A percentile compares a stretch with the other conserved stretches of the same genome.
These are phyloP conservation scores for Pugionium dolabratum DNA, from an alignment of 345 rosid species.

Conservation along the genomic window DNA sequence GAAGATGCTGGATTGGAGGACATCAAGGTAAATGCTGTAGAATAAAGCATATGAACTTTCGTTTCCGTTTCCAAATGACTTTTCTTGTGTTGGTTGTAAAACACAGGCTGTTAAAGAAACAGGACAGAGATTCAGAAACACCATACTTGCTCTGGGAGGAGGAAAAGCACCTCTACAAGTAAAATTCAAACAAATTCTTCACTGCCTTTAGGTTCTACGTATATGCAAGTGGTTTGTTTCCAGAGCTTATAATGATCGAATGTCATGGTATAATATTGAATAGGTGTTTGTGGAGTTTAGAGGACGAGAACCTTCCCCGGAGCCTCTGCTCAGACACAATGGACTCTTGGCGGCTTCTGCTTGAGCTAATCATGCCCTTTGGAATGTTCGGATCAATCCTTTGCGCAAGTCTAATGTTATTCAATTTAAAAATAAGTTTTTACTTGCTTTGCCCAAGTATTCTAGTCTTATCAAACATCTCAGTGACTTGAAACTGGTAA, in stretches of 20 bases:
- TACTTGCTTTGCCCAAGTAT: too few relatives aligned
- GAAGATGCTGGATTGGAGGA: constrained; percentile 90
- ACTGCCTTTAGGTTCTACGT: not conserved
- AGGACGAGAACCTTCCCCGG: constrained; percentile 96
- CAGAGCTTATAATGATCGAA: not conserved
- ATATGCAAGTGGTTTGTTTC: constrained; percentile 10
- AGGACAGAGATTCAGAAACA: constrained; percentile 79
- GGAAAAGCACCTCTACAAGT: constrained; percentile 91
- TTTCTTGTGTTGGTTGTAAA: constrained; percentile 16
- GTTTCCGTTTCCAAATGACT: not conserved
- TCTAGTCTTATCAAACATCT: too few relatives aligned
- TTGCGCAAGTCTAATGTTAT: too few relatives aligned
- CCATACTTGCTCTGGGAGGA: constrained; percentile 95
- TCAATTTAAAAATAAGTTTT: too few relatives aligned
- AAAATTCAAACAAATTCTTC: constrained; percentile 8
- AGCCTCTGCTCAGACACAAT: constrained; percentile 83
- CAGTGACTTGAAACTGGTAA: too few relatives aligned
- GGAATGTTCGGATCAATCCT: too few relatives aligned
- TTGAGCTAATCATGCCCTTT: constrained; percentile 10
- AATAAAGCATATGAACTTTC: constrained; percentile 9
- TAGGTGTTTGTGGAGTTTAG: constrained; percentile 92
- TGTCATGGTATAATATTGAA: not conserved
- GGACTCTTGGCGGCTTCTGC: constrained; percentile 65
- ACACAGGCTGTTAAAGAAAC: constrained; percentile 87
- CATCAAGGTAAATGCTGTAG: constrained; percentile 55